Base-by-base conservation (phyloP, 331 rosid genomes). In the Quercus lobata region DNA sequence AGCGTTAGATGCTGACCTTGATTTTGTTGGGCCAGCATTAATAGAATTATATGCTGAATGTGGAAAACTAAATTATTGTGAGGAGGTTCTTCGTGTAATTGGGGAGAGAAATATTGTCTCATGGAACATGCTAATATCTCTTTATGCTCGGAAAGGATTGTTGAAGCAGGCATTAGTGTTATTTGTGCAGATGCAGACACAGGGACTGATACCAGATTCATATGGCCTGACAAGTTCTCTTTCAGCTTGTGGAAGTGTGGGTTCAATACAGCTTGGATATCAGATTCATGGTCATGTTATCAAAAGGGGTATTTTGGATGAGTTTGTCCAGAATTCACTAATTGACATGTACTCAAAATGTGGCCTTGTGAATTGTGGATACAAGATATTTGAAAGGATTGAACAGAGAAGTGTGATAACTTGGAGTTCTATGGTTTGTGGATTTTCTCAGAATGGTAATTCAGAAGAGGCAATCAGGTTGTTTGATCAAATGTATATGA, bases 311-410 rank as follows among this genome's bases (percentile, higher is more conserved):
- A 87, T 86, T 69, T 41, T 75, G 58, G 87, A 87, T 34, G 97
- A 91, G 82, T 92, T 86, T 84, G 98, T 92, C 80, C 82, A 73
- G 80, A 92, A 89, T 82, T 90, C 98, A 18, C 87, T 94, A 25
- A 90, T 94, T 22, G 96, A 92, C 71, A 90, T 94, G 98, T 92
- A 94, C 84, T 90, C 92, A 30, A 94, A 94, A 88, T 92, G 94
- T 62, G 96, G 96, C 74, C 86, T 83, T 80, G 32, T 89, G 54
- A 87, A 86, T 81, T 81, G 70, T 30, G 96, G 96, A 34, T 85
- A 79, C 79, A 55, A 54, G 73, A 88, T 94, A 80, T 94, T 94
- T 73, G 83, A 88, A 16, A 75, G 56, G 69, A 60, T 86, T 32
- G 34, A 34, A 46, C 76, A 78, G 29, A 87, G 75, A 84, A 90